Evolutionary conservation across 2,329 filamentous ascomycete genomes (phyloP).

Genomic region (Xylariaceae sp.): DNA sequence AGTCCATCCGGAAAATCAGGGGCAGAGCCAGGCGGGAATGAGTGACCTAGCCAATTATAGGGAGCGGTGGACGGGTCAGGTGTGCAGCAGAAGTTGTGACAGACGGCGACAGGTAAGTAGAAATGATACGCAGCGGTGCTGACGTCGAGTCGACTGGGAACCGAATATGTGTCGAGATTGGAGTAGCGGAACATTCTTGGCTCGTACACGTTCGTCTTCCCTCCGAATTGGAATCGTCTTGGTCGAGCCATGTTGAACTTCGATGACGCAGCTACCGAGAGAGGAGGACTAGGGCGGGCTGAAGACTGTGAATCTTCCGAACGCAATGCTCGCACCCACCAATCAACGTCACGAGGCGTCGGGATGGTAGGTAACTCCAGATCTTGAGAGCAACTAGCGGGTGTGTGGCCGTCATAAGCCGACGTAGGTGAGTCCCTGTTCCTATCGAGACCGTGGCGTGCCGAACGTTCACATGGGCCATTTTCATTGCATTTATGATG

Average conservation of each 20-base stretch:
- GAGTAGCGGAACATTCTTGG: slow-evolving; percentile 3
- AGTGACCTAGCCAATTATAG: background rate
- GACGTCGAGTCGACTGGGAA: background rate
- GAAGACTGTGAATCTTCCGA: slow-evolving; percentile 2
- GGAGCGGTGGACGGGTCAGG: background rate
- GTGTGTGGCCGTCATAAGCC: slow-evolving; percentile 10
- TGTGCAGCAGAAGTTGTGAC: slow-evolving; percentile 7
- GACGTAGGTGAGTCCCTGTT: slow-evolving; percentile 25
- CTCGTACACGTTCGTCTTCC: slow-evolving; percentile 13
- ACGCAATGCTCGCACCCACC: slow-evolving; percentile 16
- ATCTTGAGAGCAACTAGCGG: slow-evolving; percentile 1
- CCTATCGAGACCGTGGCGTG: slow-evolving; percentile 25
- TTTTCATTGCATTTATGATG: slow-evolving; percentile 11
- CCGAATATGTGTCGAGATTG: background rate
- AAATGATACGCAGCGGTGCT: slow-evolving; percentile 15
- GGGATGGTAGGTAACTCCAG: background rate
- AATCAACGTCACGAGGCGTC: slow-evolving; percentile 9
- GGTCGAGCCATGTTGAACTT: slow-evolving; percentile 1
- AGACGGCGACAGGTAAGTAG: slow-evolving; percentile 16
- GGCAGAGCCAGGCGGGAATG: background rate
- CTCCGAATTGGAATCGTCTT: background rate
- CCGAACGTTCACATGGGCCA: slow-evolving; percentile 6
- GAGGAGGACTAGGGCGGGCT: background rate
- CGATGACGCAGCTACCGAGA: background rate
- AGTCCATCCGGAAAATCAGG: background rate